Base-by-base conservation (phyloP, 169 alveolate genomes). In the Cryptosporidium meleagridis region DNA sequence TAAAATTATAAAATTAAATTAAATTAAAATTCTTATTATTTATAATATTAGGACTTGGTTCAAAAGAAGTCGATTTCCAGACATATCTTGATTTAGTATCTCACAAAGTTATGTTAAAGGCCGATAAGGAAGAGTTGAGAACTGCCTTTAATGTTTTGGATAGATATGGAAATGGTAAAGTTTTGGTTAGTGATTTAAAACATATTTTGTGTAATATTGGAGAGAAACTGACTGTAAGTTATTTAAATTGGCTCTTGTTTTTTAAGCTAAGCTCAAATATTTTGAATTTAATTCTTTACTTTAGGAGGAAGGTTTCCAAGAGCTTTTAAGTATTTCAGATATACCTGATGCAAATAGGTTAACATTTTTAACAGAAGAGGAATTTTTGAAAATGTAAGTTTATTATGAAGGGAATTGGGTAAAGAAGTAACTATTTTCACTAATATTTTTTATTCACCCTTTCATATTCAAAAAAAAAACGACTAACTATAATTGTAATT, bases 341-440 rank as follows among this genome's bases (percentile, higher is more conserved):
- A 59, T 73, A 14, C 86, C 86, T 10, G 86, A 73, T 58, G 86
- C 86, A 31, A 26, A 37, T 52, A 53, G 86, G 16, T 35, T 73
- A 48, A 73, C 86, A 29, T 73, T 55, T 73, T 73, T 73, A 39
- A 73, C 70, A 31, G 71, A 73, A 31, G 53, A 53, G 4, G 86
- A 73, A 41, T 73, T 73, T 73, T 9, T 73, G 86, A 73, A 73
- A 73, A 73, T 73, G 86, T 73, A 53, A 51, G 86, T 73, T n/a
- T 33, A 1, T 26, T 0, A 52, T 10, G 9, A n/a, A 9, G 10
- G 29, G 67, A 41, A 2, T 23, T 26, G 23, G 67, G 10, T 3
- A 26, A 26, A n/a, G 37, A 16, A 21, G 12, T 9, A 48, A 48
- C 3, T 14, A 48, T 21, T 48, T 16, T 48, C 14, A 48, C 55